Evolutionary conservation across 2,329 filamentous ascomycete species (phyloP).

Genomic region (Fusarium graminum): DNA sequence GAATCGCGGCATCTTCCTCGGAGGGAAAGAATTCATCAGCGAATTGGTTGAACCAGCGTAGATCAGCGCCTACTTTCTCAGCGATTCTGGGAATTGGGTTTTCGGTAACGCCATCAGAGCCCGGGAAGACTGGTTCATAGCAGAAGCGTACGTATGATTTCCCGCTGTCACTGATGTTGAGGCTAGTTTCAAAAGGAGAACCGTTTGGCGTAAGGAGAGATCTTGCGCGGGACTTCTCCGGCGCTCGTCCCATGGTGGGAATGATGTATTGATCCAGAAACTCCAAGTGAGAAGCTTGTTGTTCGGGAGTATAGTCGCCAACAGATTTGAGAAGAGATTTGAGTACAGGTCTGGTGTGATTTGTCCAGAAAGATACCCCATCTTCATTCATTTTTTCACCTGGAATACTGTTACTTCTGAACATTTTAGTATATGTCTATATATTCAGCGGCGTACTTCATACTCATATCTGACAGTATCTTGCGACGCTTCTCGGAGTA

Average conservation of each 20-base stretch:
- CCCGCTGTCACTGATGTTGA: slow-evolving; percentile 23
- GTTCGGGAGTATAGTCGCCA: slow-evolving; percentile 21
- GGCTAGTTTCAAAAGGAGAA: slow-evolving; percentile 30
- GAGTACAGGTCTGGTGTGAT: slow-evolving; percentile 18
- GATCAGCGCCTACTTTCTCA: slow-evolving; percentile 6
- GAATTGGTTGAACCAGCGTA: slow-evolving; percentile 45
- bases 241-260: slow-evolving; percentile 16
- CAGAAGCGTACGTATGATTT: slow-evolving; percentile 29
- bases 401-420: neutral
- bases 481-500: neutral
- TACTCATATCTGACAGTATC: neutral
- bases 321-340: slow-evolving; percentile 18
- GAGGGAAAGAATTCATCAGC: slow-evolving; percentile 40
- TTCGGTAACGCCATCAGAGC: slow-evolving; percentile 22
- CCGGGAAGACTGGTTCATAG: slow-evolving; percentile 31
- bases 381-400: slow-evolving; percentile 1
- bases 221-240: slow-evolving; percentile 12
- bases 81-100: slow-evolving; percentile 15
- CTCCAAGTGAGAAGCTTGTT: slow-evolving; percentile 18
- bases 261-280: slow-evolving; percentile 22
- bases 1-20: slow-evolving; percentile 22
- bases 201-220: slow-evolving; percentile 25
- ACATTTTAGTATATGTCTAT: neutral
- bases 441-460: neutral
- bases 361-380: slow-evolving; percentile 23